Base-by-base conservation (phyloP, 805 yeast species). In the Torulaspora quercuum region DNA sequence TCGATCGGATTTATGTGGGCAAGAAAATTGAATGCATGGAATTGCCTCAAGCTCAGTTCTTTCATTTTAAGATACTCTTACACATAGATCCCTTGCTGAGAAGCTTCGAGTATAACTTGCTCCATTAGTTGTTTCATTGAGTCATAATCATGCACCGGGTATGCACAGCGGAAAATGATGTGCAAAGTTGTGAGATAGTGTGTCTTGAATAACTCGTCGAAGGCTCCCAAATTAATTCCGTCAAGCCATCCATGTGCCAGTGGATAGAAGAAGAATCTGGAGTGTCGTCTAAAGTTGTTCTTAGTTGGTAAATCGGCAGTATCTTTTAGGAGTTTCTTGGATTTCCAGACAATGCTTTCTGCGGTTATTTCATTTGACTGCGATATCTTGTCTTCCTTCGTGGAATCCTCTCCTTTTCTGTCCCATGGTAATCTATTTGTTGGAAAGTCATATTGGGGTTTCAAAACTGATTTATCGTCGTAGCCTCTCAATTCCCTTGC, bases 401-500 rank as follows among this genome's bases (percentile, higher is more conserved):
- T 25, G 11, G 20, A 16, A n/a, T 16, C 13, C 3, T 30, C 50
- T 29, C 4, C 49, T 37, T 21, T 25, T n/a, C 29, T 42, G 33
- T 51, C 53, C 60, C 59, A 56, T 3, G 63, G 63, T 15, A 63
- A 42, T 39, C 61, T 50, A 14, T 30, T 46, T 0, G 68, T 59
- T 2, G 68, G 66, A 42, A 65, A 65, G 29, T 52, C 61, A 30
- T 49, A 51, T 17, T 47, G 20, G 0, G 68, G 69, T 32, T 72
- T 68, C 7, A 63, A 57, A 2, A 69, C 57, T 8, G 43, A 23
- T 0, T 55, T 66, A 53, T 81, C 90, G 4, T 70, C 68, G 19
- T 68, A 57, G 0, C 88, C 90, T 28, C 82, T 65, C 7, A 88
- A 65, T 45, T 83, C 87, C 42, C 95, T 61, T 0, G 88, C 86